Evolutionary conservation across 495 filamentous ascomycete genomes (phyloP), one percentile per base, ranked within the genome.

Genomic region (Aspergillus sparsus): DNA sequence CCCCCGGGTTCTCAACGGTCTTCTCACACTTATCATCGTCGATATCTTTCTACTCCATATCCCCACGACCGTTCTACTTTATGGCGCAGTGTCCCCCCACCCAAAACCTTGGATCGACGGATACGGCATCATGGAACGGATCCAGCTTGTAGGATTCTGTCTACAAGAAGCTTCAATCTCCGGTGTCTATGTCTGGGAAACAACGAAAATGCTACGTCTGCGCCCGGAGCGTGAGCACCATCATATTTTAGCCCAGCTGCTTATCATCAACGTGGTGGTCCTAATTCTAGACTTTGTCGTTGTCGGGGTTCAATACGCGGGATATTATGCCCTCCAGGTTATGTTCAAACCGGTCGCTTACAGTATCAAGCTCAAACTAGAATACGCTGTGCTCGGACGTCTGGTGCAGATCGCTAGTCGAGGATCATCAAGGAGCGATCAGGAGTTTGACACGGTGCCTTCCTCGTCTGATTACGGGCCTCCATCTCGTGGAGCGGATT

Each of bases 121-220:
- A 0, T 86, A 83, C 62, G 69, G 74, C 8, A 66, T 81, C 33
- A 78, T 81, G 66, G 83, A 85, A 51, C 77, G 76, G 2, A 70
- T 82, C 6, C 79, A 86, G 64, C 72, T 86, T 33, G 71, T 77
- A 3, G 78, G 71, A 2, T 84, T 86, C 67, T 80, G 74, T 51
- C 47, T 83, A 8, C 84, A 86, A 64, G 84, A 86, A 64, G 59
- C 78, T 36, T 68, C 82, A 21, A 77, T 87, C 18, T 86, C 85
- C 1, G 77, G 77, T 1, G 64, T 85, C 3, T 87, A 85, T 59
- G 71, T 87, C 7, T 80, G 71, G 71, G 80, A 81, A 55, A 82
- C 78, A 5, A 66, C 69, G 7, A 76, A 69, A 45, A 62, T 84
- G 13, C 71, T 85, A 0, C 71, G 73, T 27, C 71, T 77, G 16